Evolutionary conservation across 2,329 filamentous ascomycete species (phyloP), one percentile per base, ranked within the genome.

Genomic region (Alternaria atra): DNA sequence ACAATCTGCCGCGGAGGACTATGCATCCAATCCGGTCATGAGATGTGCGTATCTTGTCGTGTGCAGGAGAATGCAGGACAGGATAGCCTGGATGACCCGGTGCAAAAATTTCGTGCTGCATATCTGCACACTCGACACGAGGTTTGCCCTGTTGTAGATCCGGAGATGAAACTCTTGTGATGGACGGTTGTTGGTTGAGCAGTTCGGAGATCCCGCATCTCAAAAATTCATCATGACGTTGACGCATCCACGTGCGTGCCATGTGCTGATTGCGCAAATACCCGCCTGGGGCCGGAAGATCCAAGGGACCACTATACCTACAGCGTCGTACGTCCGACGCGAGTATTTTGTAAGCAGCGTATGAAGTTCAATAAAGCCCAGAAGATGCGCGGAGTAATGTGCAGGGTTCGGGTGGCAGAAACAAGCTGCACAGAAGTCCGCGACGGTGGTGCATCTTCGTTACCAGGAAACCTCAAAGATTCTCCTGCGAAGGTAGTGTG

Each of bases 201-300:
- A 32, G 15, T 34, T 43, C n/a, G 52, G 40, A 37, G 53, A 39
- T 51, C n/a, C 40, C n/a, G 58, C 46, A 30, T 55, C 25, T 51
- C 25, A n/a, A 23, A 43, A 30, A 46, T 46, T 34, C 53, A 48
- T 60, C 47, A 60, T 60, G 32, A 60, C 50, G 58, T 52, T 56
- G 52, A 40, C 42, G 43, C 44, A 55, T 57, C 58, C 53, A 60
- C 47, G 58, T 57, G 58, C 53, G 53, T 43, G 53, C 53, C 58
- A 52, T 56, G 47, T 56, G 58, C 46, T 46, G 52, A 58, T 52
- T 58, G 42, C 51, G 56, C 56, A 39, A 55, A 51, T 32, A 60
- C 53, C 58, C 53, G 58, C 54, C 43, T 25, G 53, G 58, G 40
- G 58, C 58, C 58, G 58, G 53, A 52, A 52, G 58, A 60, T 57